Conservation (phyloP, 2,329 filamentous ascomycete genomes). For the Penicillium sp. region DNA sequence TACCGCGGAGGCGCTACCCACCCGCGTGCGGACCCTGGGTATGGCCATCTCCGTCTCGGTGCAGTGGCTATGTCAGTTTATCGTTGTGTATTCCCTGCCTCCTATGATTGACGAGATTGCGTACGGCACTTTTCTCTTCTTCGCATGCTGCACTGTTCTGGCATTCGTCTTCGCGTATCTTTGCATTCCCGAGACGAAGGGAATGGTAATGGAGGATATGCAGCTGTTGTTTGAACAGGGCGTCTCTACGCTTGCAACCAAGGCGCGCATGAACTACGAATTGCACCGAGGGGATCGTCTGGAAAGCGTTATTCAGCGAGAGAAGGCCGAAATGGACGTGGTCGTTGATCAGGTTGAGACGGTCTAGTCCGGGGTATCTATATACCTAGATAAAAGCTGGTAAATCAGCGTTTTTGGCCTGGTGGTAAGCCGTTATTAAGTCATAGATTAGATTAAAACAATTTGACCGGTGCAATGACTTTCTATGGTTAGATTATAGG, state of each 20-base stretch:
- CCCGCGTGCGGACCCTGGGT: constrained; percentile 37
- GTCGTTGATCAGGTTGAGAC: too few species aligned
- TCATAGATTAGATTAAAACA: too few species aligned
- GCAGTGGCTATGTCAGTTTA: constrained; percentile 45
- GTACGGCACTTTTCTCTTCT: constrained; percentile 9
- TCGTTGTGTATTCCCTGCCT: constrained; percentile 45
- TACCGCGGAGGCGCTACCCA: constrained; percentile 38
- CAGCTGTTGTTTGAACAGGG: constrained; percentile 4
- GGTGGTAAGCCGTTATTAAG: too few species aligned
- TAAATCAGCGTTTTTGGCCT: too few species aligned
- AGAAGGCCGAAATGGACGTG: too few species aligned
- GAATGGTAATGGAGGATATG: constrained; percentile 9
- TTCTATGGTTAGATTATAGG: too few species aligned
- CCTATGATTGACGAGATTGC: constrained; percentile 34
- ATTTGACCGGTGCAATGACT: too few species aligned
- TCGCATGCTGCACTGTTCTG: constrained; percentile 2
- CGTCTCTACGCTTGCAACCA: constrained; percentile 3
- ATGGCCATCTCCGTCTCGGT: constrained; percentile 39
- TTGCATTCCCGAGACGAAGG: constrained; percentile 7
- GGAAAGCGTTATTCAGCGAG: too few species aligned
- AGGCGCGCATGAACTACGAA: too few species aligned
- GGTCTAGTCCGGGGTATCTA: too few species aligned
- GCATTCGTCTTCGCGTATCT: constrained; percentile 7
- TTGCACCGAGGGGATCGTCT: too few species aligned
- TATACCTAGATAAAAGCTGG: too few species aligned